phyloP scores from a whole-genome alignment of 129 eudicot species.

The Centrapalus pauciflorus region DNA sequence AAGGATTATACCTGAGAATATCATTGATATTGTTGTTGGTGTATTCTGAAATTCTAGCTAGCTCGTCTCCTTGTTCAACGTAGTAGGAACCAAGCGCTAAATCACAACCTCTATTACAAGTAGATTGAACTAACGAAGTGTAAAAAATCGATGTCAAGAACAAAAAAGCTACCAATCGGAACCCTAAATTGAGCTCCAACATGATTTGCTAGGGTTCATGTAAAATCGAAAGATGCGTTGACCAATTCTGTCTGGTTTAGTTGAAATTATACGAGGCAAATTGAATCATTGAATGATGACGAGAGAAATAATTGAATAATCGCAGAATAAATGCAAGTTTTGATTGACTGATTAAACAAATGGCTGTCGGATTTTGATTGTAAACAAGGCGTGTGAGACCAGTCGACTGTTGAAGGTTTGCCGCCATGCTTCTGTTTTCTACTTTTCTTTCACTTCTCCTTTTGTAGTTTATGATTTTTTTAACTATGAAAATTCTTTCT shows the following conservation, averaged over 20 bases:
- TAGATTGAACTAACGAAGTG: constrained; percentile 24
- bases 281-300: constrained; percentile 12
- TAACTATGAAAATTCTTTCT: background rate
- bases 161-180: background rate
- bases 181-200: constrained; percentile 18
- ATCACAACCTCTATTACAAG: constrained; percentile 53
- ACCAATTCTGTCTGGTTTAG: background rate
- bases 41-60: constrained; percentile 32
- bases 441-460: background rate
- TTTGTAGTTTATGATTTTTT: background rate
- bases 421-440: constrained; percentile 22
- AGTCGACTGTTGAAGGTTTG: constrained; percentile 17
- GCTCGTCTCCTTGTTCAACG: constrained; percentile 13
- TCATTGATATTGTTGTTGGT: background rate
- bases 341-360: constrained; percentile 26
- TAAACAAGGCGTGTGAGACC: constrained; percentile 22
- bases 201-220: constrained; percentile 25
- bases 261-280: background rate
- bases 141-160: background rate
- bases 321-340: background rate
- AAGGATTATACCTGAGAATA: constrained; percentile 39
- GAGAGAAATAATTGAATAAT: constrained; percentile 7
- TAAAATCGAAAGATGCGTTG: constrained; percentile 13
- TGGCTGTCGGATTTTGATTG: constrained; percentile 3
- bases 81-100: constrained; percentile 67